phyloP scores from a whole-genome alignment of 2,329 filamentous ascomycete genomes.

The Sporothrix brunneoviolacea region DNA sequence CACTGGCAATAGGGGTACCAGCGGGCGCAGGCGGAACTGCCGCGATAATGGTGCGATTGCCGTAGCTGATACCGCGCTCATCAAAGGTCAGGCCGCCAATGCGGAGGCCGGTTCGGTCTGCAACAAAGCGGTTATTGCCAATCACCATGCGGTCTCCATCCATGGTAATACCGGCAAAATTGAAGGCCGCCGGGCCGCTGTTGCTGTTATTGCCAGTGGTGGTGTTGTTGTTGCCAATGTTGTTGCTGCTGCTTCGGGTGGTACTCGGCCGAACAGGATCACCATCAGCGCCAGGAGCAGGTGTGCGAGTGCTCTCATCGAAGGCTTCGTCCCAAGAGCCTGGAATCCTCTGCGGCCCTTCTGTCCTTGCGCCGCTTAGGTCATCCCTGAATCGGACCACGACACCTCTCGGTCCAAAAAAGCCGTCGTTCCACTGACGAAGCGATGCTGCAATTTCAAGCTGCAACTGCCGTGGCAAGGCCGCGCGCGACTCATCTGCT shows the following conservation, averaged over 20 bases:
- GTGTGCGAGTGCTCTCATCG: neutral
- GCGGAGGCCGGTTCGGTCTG: slow-evolving; percentile 38
- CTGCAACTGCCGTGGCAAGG: slow-evolving; percentile 9
- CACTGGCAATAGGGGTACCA: neutral
- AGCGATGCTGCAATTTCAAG: slow-evolving; percentile 34
- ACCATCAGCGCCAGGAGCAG: neutral
- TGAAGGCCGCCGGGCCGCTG: slow-evolving; percentile 22
- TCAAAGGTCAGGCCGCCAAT: slow-evolving; percentile 40
- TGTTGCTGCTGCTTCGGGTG: slow-evolving; percentile 3
- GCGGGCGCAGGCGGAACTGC: neutral
- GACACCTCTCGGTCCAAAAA: slow-evolving; percentile 47
- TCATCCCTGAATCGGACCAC: slow-evolving; percentile 30
- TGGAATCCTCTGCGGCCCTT: too few species aligned
- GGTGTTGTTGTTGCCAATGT: neutral
- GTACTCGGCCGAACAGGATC: neutral
- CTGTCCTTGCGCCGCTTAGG: slow-evolving; percentile 17
- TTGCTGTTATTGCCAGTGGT: neutral
- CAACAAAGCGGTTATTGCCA: slow-evolving; percentile 37
- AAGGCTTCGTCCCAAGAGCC: too few species aligned
- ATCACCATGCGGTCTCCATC: slow-evolving; percentile 38
- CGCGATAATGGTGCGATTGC: slow-evolving; percentile 22
- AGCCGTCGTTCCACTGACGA: slow-evolving; percentile 50
- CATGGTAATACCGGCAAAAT: slow-evolving; percentile 34
- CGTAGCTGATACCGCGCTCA: slow-evolving; percentile 24
- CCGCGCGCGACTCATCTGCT: slow-evolving; percentile 22